These are phyloP conservation scores for Conticribra weissflogii DNA, from an alignment of 108 stramenopile genomes.

Conservation along the genomic window DNA sequence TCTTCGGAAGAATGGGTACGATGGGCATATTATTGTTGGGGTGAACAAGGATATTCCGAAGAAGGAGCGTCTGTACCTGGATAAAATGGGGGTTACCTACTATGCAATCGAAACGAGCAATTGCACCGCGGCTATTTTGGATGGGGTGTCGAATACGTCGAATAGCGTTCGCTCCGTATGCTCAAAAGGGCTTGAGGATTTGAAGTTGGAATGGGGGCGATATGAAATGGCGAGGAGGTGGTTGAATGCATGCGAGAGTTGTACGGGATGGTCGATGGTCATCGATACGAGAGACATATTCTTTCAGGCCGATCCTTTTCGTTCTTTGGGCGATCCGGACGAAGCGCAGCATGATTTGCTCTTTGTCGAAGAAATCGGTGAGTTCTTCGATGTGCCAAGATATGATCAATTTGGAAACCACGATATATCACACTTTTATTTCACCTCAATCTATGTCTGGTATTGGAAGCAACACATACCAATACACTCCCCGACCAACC, in stretches of 20 bases:
- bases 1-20: constrained; percentile 66
- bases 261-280: constrained; percentile 75
- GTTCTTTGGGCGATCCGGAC: constrained; percentile 44
- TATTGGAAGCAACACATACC: constrained; percentile 46
- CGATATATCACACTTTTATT: too few species aligned
- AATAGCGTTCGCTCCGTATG: constrained; percentile 43
- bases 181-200: constrained; percentile 41
- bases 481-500: constrained; percentile 28
- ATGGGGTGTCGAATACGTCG: constrained; percentile 3
- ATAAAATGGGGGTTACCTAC: constrained; percentile 50
- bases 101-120: constrained; percentile 44
- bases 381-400: not conserved
- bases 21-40: constrained; percentile 73
- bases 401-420: too few species aligned
- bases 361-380: constrained; percentile 60
- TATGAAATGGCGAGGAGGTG: constrained; percentile 70
- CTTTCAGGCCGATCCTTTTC: constrained; percentile 82
- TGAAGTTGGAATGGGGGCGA: constrained; percentile 77
- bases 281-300: constrained; percentile 73
- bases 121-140: constrained; percentile 34
- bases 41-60: constrained; percentile 51
- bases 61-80: constrained; percentile 37
- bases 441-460: too few species aligned
- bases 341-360: constrained; percentile 61
- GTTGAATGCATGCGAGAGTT: constrained; percentile 62